These are phyloP conservation scores for Mortierella sp. DNA, from an alignment of 371 early-diverging fungal species.

Conservation along the genomic window DNA sequence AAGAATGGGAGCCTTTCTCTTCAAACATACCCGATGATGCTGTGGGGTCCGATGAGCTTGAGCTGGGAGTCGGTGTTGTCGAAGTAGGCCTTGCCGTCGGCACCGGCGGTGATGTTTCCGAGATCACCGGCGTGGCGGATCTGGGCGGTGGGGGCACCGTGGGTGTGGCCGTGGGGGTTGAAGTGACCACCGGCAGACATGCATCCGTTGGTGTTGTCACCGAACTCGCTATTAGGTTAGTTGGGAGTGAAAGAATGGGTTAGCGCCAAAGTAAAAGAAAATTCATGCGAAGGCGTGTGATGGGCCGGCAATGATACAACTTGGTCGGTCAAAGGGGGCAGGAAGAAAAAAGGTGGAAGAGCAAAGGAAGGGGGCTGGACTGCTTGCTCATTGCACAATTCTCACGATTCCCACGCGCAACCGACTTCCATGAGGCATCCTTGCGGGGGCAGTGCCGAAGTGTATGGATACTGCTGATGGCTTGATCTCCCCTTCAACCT, in stretches of 20 bases:
- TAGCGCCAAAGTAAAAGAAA: background rate
- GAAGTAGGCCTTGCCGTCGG: conserved; percentile 68
- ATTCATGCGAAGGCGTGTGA: background rate
- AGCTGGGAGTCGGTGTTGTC: conserved; percentile 67
- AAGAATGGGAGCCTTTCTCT: background rate
- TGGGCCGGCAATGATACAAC: background rate
- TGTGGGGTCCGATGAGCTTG: conserved; percentile 78
- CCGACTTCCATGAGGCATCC: too few relatives aligned
- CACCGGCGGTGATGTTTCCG: conserved; percentile 80
- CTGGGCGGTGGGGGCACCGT: conserved; percentile 80
- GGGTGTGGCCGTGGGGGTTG: conserved; percentile 83
- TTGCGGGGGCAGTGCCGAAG: background rate
- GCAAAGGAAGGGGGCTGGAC: background rate
- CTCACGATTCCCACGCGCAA: conserved; percentile 1
- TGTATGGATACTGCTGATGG: background rate
- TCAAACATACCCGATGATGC: conserved; percentile 76
- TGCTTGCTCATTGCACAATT: background rate
- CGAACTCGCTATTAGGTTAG: conserved; percentile 35
- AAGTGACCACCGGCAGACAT: conserved; percentile 83
- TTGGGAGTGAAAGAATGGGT: background rate
- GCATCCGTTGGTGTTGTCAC: conserved; percentile 86
- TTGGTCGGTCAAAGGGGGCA: background rate
- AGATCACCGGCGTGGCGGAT: conserved; percentile 90
- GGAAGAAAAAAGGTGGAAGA: background rate
- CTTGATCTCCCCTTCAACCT: background rate